Percentiles rank a stretch among this genome's conserved stretches.
Conservation (phyloP, 768 basidiomycete genomes). For the Roridomyces roridus region DNA sequence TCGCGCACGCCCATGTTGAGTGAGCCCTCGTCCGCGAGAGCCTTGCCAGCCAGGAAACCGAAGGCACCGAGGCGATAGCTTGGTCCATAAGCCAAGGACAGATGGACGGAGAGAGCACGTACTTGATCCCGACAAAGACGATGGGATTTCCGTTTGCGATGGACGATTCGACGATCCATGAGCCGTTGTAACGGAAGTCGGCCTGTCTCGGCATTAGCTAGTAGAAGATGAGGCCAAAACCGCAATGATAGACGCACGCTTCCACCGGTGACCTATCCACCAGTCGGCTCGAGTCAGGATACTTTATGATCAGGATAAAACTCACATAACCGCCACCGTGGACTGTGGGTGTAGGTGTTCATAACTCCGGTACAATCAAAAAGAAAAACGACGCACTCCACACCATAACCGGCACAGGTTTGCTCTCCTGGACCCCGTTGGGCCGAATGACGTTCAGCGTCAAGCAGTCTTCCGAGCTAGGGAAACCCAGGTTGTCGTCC, state of each 20-base stretch:
- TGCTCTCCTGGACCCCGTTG: constrained; percentile 26
- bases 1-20: constrained; percentile 42
- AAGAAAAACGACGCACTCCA: too few species aligned
- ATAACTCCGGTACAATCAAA: too few species aligned
- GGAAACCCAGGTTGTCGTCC: constrained; percentile 20
- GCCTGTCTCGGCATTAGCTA: constrained; percentile 24
- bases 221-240: constrained; percentile 12
- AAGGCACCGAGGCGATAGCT: constrained; percentile 29
- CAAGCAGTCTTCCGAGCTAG: constrained; percentile 35
- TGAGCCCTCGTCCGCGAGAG: constrained; percentile 34
- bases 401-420: constrained; percentile 36
- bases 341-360: too few species aligned
- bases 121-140: constrained; percentile 23
- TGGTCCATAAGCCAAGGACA: neutral
- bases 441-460: constrained; percentile 41
- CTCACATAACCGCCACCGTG: too few species aligned
- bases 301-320: too few species aligned
- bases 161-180: constrained; percentile 20
- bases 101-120: neutral
- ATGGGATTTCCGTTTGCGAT: constrained; percentile 17
- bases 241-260: constrained; percentile 21
- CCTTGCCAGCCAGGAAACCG: constrained; percentile 34
- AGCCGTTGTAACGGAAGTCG: constrained; percentile 40
- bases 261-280: constrained; percentile 15
- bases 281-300: too few species aligned